A percentile compares a stretch with the other conserved stretches of the same genome.
Conservation (phyloP, 2,329 filamentous ascomycete genomes). For the Fusarium sp. region DNA sequence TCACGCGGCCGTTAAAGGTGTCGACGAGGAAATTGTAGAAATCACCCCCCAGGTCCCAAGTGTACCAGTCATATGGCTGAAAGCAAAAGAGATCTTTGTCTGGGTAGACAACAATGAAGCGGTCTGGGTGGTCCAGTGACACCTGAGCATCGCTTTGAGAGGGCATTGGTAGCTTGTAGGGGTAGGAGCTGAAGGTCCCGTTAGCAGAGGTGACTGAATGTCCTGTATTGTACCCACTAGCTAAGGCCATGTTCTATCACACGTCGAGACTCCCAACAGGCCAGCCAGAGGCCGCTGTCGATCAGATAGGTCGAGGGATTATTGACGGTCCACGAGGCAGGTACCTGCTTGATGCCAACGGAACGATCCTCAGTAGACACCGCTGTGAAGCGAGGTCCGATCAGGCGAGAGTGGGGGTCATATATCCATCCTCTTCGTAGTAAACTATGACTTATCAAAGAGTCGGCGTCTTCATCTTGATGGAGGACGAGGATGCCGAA, state of each 20-base stretch:
- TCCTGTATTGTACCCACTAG: too few relatives aligned
- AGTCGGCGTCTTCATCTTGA: not conserved
- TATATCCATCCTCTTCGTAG: not conserved
- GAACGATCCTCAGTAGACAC: not conserved
- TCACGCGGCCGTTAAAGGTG: not conserved
- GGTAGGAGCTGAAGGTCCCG: too few relatives aligned
- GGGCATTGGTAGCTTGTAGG: too few relatives aligned
- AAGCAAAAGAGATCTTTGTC: not conserved
- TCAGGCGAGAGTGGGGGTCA: too few relatives aligned
- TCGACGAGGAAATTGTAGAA: not conserved
- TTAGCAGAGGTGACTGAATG: too few relatives aligned
- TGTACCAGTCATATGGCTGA: not conserved
- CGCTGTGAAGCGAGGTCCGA: not conserved
- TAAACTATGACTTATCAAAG: not conserved
- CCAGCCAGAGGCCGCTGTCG: not conserved
- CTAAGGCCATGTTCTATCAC: too few relatives aligned
- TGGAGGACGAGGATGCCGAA: not conserved
- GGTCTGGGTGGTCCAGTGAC: too few relatives aligned
- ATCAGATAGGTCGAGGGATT: not conserved
- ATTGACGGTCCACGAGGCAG: not conserved
- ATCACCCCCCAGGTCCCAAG: fast-evolving
- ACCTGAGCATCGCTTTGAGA: too few relatives aligned
- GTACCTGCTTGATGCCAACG: not conserved
- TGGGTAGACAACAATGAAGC: not conserved
- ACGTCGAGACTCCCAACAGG: not conserved